Evolutionary conservation across 2,329 filamentous ascomycete species (phyloP).

Genomic region (Bisporella sp.): DNA sequence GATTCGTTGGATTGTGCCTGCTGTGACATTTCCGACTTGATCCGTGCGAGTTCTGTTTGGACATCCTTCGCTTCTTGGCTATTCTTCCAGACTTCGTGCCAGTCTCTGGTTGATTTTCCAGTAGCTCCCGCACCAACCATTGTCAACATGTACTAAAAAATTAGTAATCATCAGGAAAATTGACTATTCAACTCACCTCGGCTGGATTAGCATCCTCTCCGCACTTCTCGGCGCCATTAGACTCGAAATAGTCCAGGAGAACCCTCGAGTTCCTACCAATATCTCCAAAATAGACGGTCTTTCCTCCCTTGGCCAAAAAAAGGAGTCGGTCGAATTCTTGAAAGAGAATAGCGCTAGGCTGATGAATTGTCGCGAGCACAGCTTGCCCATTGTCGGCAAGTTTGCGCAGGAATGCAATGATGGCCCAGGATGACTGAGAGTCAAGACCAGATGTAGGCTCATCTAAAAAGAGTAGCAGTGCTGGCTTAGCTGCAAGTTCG

Average conservation of each 20-base stretch:
- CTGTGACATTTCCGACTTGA: constrained; percentile 35
- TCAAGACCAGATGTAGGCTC: constrained; percentile 94
- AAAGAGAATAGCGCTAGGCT: constrained; percentile 89
- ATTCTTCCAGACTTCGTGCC: constrained; percentile 39
- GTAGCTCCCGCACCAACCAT: constrained; percentile 53
- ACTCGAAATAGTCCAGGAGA: constrained; percentile 61
- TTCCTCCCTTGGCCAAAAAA: constrained; percentile 70
- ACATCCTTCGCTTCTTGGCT: constrained; percentile 27
- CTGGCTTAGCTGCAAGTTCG: constrained; percentile 89
- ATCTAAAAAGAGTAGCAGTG: constrained; percentile 84
- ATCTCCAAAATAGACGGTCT: constrained; percentile 76
- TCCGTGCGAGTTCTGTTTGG: constrained; percentile 26
- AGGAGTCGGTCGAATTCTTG: constrained; percentile 80
- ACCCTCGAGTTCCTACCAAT: constrained; percentile 46
- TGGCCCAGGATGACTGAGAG: constrained; percentile 90
- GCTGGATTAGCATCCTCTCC: constrained; percentile 69
- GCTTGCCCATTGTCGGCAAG: constrained; percentile 85
- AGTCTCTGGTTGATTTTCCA: constrained; percentile 51
- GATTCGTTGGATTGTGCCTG: constrained; percentile 45
- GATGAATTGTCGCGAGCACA: constrained; percentile 91
- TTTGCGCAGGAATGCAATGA: constrained; percentile 81
- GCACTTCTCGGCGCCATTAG: constrained; percentile 59
- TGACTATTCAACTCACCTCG: constrained; percentile 54
- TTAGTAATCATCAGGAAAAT: constrained; percentile 22
- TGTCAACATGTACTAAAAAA: constrained; percentile 27